These are phyloP conservation scores for Saccharomyces hybrid DNA, from an alignment of 1,139 yeast genomes.

Conservation along the genomic window DNA sequence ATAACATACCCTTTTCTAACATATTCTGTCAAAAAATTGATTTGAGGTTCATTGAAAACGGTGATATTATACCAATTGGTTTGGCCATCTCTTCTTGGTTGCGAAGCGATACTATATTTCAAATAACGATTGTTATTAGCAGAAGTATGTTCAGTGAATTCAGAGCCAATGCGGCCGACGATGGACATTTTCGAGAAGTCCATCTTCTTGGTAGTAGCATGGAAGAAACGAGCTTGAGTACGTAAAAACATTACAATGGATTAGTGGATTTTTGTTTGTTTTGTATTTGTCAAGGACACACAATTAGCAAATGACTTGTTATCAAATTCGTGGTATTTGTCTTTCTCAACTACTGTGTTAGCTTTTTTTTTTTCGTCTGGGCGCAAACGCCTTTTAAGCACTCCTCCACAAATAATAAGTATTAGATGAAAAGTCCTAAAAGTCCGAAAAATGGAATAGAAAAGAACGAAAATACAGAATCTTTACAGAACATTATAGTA, in stretches of 20 bases:
- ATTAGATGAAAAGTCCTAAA: background rate
- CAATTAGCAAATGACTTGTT: background rate
- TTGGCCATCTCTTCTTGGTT: slow-evolving; percentile 41
- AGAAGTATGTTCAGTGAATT: slow-evolving; percentile 32
- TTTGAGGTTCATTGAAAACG: slow-evolving; percentile 47
- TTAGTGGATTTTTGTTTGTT: background rate
- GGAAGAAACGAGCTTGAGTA: slow-evolving; percentile 27
- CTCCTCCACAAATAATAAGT: no score
- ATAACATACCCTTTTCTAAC: slow-evolving; percentile 45
- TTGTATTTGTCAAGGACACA: background rate
- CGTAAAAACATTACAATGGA: slow-evolving; percentile 18
- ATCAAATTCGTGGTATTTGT: background rate
- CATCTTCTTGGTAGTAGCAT: slow-evolving; percentile 25
- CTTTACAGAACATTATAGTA: no score
- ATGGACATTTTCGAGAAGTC: slow-evolving; percentile 33
- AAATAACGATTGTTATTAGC: slow-evolving; percentile 45
- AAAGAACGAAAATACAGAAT: no score
- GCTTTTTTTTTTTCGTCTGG: background rate
- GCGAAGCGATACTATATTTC: slow-evolving; percentile 56
- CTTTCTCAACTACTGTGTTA: background rate
- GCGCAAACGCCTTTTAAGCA: background rate
- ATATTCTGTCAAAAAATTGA: slow-evolving; percentile 46
- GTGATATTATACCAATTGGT: slow-evolving; percentile 61
- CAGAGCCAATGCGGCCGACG: slow-evolving; percentile 32
- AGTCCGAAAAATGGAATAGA: no score